Conservation (phyloP, 768 basidiomycete genomes). For the Coprinopsis cinerea region DNA sequence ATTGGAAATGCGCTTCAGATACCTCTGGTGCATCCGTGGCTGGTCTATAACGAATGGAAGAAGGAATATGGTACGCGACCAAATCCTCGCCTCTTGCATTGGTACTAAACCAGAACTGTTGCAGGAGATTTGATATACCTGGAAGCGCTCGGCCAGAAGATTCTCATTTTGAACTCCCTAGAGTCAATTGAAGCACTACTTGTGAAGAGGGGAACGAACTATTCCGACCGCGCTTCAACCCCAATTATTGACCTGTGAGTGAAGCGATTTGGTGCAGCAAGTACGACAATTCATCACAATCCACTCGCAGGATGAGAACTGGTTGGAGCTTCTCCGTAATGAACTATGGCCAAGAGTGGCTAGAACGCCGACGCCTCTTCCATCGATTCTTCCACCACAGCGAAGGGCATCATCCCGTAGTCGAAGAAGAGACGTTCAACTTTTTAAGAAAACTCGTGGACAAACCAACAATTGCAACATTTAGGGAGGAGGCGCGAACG, state of each 20-base stretch:
- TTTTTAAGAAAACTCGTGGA: constrained; percentile 11
- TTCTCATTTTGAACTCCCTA: constrained; percentile 32
- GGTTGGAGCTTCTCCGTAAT: constrained; percentile 20
- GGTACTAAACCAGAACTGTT: too few relatives aligned
- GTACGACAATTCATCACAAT: too few relatives aligned
- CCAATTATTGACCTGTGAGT: constrained; percentile 39
- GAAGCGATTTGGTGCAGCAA: too few relatives aligned
- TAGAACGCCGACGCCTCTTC: constrained; percentile 20
- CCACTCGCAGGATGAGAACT: too few relatives aligned
- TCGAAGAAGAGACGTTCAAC: constrained; percentile 18
- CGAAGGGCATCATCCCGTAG: constrained; percentile 18
- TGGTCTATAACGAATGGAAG: constrained; percentile 20
- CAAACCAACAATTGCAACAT: constrained; percentile 7
- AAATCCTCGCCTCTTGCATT: too few relatives aligned
- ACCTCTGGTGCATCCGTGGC: constrained; percentile 17
- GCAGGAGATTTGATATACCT: constrained; percentile 26
- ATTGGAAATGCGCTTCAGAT: constrained; percentile 23
- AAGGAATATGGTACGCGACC: constrained; percentile 17
- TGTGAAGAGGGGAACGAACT: constrained; percentile 35
- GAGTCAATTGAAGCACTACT: constrained; percentile 33
- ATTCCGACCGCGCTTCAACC: constrained; percentile 33
- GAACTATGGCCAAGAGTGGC: constrained; percentile 24
- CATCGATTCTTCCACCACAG: constrained; percentile 21
- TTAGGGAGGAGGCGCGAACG: neutral
- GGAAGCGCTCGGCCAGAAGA: constrained; percentile 22